These are phyloP conservation scores for Cladophialophora carrionii DNA, from an alignment of 2,329 filamentous ascomycete species.

Conservation along the genomic window DNA sequence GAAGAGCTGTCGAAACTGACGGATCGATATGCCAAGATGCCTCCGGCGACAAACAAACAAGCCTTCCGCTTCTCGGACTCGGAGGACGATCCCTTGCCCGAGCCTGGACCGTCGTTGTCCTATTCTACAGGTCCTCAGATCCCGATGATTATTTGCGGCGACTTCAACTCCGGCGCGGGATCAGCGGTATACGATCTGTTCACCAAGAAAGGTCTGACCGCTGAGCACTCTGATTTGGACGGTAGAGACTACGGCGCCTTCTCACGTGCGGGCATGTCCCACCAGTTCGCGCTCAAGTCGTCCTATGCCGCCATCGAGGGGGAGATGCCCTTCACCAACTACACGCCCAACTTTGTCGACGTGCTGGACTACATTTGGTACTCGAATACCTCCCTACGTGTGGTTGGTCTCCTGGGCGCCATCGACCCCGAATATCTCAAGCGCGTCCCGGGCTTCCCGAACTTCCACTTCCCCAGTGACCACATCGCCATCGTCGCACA, in stretches of 20 bases:
- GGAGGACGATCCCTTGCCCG: conserved; percentile 59
- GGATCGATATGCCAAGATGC: conserved; percentile 79
- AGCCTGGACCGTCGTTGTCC: conserved; percentile 79
- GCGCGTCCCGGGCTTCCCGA: conserved; percentile 86
- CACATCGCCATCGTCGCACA: conserved; percentile 88
- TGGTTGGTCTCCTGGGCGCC: conserved; percentile 80
- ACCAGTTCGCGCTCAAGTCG: conserved; percentile 91
- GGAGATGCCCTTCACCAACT: conserved; percentile 92
- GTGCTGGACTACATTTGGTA: conserved; percentile 99
- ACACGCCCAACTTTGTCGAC: conserved; percentile 88
- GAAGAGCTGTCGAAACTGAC: conserved; percentile 85
- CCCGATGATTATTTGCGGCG: conserved; percentile 86
- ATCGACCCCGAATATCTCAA: conserved; percentile 84
- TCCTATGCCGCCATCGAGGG: conserved; percentile 77
- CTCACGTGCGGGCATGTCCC: conserved; percentile 86
- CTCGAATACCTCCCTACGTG: conserved; percentile 83
- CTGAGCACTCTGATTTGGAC: conserved; percentile 77
- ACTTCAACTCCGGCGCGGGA: conserved; percentile 88
- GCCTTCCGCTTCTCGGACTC: conserved; percentile 57
- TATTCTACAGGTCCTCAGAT: conserved; percentile 87
- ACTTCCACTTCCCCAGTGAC: conserved; percentile 92
- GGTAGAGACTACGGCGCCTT: conserved; percentile 89
- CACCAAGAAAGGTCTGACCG: conserved; percentile 74
- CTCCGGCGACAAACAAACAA: conserved; percentile 78
- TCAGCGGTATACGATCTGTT: conserved; percentile 93